These are phyloP conservation scores for Cotoneaster glaucophyllus DNA, from an alignment of 306 rosid genomes.

Conservation along the genomic window DNA sequence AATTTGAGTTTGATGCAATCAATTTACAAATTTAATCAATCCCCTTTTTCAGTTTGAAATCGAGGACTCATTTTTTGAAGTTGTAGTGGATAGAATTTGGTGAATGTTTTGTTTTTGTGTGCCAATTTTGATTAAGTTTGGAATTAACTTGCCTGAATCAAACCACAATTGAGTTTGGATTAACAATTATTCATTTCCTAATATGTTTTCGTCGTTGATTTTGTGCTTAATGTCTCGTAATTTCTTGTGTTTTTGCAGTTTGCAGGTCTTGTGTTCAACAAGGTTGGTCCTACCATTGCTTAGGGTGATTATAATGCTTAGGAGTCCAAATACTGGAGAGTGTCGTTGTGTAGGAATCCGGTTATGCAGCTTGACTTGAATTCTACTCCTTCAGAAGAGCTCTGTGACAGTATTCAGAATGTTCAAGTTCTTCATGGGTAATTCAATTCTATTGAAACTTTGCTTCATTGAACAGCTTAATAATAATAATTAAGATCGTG, in stretches of 20 bases:
- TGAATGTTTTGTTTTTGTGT: neutral
- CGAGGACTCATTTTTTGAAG: neutral
- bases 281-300: conserved; percentile 24
- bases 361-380: conserved; percentile 33
- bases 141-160: neutral
- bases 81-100: neutral
- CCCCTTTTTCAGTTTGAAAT: neutral
- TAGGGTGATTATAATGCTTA: conserved; percentile 53
- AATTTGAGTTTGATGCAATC: neutral
- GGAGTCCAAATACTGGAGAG: conserved; percentile 40
- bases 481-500: neutral
- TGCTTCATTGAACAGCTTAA: neutral
- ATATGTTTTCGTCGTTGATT: neutral
- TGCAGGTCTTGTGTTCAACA: conserved; percentile 18
- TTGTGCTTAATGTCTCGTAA: neutral
- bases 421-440: conserved; percentile 67
- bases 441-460: conserved; percentile 20
- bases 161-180: neutral
- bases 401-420: conserved; percentile 43
- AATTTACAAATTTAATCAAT: neutral
- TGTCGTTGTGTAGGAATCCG: conserved; percentile 41
- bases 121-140: neutral
- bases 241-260: conserved; percentile 13
- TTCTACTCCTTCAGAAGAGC: conserved; percentile 42
- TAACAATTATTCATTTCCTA: neutral